phyloP scores from a whole-genome alignment of 2,329 filamentous ascomycete genomes.

The Boeremia lycopersici region DNA sequence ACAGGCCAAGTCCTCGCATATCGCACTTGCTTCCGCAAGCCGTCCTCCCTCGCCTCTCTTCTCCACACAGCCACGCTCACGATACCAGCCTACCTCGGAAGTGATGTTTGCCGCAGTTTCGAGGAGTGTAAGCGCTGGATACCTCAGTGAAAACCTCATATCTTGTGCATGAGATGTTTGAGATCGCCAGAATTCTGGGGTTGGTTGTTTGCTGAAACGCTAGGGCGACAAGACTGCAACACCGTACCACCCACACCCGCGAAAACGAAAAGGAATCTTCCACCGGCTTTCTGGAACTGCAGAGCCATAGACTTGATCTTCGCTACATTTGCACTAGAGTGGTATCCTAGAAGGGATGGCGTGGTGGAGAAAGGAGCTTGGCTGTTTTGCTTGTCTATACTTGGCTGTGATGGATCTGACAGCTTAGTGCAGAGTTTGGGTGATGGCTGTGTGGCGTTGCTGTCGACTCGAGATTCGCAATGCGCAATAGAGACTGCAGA shows the following conservation, averaged over 20 bases:
- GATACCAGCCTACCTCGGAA: neutral
- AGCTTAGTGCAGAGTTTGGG: slow-evolving; percentile 25
- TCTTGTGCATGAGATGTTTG: slow-evolving; percentile 24
- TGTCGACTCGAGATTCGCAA: neutral
- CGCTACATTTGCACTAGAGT: neutral
- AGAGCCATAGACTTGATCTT: slow-evolving; percentile 5
- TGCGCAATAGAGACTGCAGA: neutral
- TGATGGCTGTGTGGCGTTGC: slow-evolving; percentile 11
- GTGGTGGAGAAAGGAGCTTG: slow-evolving; percentile 10
- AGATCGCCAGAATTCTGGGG: slow-evolving; percentile 14
- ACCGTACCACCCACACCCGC: neutral
- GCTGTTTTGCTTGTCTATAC: slow-evolving; percentile 34
- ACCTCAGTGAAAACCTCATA: neutral
- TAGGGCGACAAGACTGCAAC: slow-evolving; percentile 29
- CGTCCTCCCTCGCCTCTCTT: neutral
- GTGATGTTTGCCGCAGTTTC: neutral
- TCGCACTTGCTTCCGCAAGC: neutral
- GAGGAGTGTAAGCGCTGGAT: neutral
- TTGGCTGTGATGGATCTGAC: slow-evolving; percentile 31
- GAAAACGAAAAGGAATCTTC: neutral
- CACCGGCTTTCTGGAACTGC: slow-evolving; percentile 6
- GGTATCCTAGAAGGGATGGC: neutral
- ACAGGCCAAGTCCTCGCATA: neutral
- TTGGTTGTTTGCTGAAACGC: slow-evolving; percentile 32
- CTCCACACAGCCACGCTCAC: slow-evolving; percentile 3